Evolutionary conservation across 2,329 filamentous ascomycete genomes (phyloP), one percentile per base, ranked within the genome.

Genomic region (Botrytis squamosa): DNA sequence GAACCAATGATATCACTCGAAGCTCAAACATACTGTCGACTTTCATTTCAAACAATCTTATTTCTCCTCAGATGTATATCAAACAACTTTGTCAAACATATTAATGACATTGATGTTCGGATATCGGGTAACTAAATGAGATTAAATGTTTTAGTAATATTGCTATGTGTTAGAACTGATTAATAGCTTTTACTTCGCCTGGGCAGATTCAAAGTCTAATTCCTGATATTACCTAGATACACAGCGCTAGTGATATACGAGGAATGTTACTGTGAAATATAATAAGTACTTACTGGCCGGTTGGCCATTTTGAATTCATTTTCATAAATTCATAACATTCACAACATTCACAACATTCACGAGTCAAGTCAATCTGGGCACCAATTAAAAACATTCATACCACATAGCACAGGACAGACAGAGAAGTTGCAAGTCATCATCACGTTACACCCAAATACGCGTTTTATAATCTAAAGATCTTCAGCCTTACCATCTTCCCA

Each of bases 161-260:
- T 33, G 33, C 3, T 33, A 33, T 52, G 22, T 62, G 16, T 29
- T 29, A 64, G 20, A 49, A 49, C 46, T 22, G 46, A 22, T 49
- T 49, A 22, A 33, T 22, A 22, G 42, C 40, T 71, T 71, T 62
- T 63, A 42, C 69, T 71, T 46, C 69, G 59, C 69, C 69, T 52
- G 40, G 69, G 69, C 69, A 71, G 59, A 71, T 36, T 64, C 4
- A n/a, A 33, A 42, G 44, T 55, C 59, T 52, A 49, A 64, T 20
- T 36, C 36, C 20, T 38, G 14, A n/a, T 25, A 14, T 14, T n/a
- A 52, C 25, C 25, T 22, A n/a, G 18, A n/a, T 12, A 29, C 8
- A 42, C 3, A 9, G 25, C 46, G 36, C 36, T 36, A 42, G 57
- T 57, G 4, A 6, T 9, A 33, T 33, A 33, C 22, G 9, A 33